phyloP scores from a whole-genome alignment of 2,329 filamentous ascomycete genomes.

The Podosphaera fusca region DNA sequence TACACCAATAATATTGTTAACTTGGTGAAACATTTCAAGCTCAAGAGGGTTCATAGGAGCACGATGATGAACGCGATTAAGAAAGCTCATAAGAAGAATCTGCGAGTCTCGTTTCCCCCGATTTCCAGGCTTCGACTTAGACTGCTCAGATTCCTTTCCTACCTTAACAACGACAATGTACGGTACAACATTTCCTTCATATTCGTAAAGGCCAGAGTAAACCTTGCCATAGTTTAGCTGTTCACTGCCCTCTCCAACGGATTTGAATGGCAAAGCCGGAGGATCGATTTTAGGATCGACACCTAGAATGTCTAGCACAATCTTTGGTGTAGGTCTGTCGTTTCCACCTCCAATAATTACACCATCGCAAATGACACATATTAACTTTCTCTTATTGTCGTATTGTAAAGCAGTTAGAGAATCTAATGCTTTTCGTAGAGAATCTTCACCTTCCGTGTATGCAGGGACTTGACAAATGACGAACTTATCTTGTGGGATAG shows the following conservation, averaged over 20 bases:
- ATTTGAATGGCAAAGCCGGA: conserved; percentile 81
- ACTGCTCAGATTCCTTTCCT: conserved; percentile 86
- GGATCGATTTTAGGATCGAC: conserved; percentile 95
- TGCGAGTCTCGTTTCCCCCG: conserved; percentile 97
- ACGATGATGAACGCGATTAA: conserved; percentile 91
- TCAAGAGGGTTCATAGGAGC: conserved; percentile 88
- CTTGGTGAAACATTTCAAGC: conserved; percentile 94
- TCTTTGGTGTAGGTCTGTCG: conserved; percentile 89
- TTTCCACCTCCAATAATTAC: conserved; percentile 93
- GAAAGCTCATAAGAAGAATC: conserved; percentile 85
- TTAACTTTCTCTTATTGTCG: conserved; percentile 94
- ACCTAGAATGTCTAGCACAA: conserved; percentile 88
- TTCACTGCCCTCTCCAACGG: conserved; percentile 66
- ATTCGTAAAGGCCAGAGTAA: conserved; percentile 94
- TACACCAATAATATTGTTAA: conserved; percentile 97
- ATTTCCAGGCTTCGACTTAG: conserved; percentile 82
- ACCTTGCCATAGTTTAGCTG: conserved; percentile 98
- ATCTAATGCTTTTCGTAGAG: conserved; percentile 74
- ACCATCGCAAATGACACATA: conserved; percentile 90
- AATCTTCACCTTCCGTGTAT: conserved; percentile 95
- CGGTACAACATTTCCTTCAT: conserved; percentile 88
- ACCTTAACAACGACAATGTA: conserved; percentile 93
- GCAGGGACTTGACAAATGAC: conserved; percentile 96
- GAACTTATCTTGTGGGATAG: conserved; percentile 87
- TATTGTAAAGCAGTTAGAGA: conserved; percentile 87